Evolutionary conservation across 1,139 yeast genomes (phyloP).

Genomic region (Nakaseomyces nivariensis): DNA sequence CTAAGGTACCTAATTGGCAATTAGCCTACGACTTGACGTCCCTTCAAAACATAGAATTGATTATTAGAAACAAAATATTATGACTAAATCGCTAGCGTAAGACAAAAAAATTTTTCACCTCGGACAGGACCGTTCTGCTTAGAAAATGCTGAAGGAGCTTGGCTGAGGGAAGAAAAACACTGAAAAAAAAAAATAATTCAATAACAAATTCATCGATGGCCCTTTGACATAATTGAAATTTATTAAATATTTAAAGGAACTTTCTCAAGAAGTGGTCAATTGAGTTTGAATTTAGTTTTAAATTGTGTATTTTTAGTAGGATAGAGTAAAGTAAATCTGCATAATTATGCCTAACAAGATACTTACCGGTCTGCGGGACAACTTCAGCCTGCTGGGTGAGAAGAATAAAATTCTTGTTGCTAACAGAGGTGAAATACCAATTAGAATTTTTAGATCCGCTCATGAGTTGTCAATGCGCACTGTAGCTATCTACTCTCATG

Average conservation of each 20-base stretch:
- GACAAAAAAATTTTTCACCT: neutral
- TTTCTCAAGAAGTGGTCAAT: too few species aligned
- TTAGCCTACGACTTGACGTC: too few species aligned
- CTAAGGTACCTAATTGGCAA: too few species aligned
- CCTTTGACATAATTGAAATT: too few species aligned
- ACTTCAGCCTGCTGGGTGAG: conserved; percentile 35
- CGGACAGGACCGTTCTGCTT: neutral
- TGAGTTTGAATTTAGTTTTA: too few species aligned
- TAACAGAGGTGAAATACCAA: conserved; percentile 91
- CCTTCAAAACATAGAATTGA: too few species aligned
- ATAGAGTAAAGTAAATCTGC: neutral
- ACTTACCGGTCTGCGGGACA: conserved; percentile 36
- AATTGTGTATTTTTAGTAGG: too few species aligned
- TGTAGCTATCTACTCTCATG: conserved; percentile 94
- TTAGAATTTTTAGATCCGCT: conserved; percentile 89
- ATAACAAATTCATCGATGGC: neutral
- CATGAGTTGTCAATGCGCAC: conserved; percentile 97
- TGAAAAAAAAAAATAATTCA: too few species aligned
- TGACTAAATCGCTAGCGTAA: neutral
- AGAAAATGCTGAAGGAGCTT: neutral
- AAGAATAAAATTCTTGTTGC: conserved; percentile 76
- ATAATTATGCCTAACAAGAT: conserved; percentile 4
- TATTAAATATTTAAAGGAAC: neutral
- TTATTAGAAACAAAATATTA: neutral
- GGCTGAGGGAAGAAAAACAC: too few species aligned